These are phyloP conservation scores for Phytophthora cactorum DNA, from an alignment of 352 stramenopile genomes.

Conservation along the genomic window DNA sequence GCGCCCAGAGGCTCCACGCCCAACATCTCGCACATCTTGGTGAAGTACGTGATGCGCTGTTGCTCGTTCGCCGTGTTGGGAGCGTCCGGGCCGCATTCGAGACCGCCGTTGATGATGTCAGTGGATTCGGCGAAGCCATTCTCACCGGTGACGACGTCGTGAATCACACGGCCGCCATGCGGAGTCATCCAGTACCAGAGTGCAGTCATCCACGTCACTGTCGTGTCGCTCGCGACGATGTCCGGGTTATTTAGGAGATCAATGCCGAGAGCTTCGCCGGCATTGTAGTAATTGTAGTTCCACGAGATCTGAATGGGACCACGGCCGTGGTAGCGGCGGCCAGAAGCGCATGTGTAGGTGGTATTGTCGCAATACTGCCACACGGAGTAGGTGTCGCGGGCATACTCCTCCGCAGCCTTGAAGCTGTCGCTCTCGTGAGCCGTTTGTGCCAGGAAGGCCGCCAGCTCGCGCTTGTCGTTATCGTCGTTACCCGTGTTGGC, in stretches of 20 bases:
- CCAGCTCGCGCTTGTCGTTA: constrained; percentile 47
- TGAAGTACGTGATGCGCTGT: constrained; percentile 40
- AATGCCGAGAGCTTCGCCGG: constrained; percentile 40
- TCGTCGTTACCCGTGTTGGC: constrained; percentile 49
- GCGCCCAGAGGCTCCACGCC: constrained; percentile 39
- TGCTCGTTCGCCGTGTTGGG: constrained; percentile 44
- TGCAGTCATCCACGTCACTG: constrained; percentile 51
- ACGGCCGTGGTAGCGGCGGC: constrained; percentile 52
- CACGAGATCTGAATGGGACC: constrained; percentile 57
- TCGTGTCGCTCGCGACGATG: constrained; percentile 40
- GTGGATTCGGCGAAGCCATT: constrained; percentile 53
- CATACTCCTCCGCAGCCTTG: constrained; percentile 49
- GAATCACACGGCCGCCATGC: constrained; percentile 43
- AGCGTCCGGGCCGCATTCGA: constrained; percentile 46
- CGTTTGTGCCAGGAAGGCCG: constrained; percentile 52
- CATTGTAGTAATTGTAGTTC: constrained; percentile 65
- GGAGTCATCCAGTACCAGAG: constrained; percentile 64
- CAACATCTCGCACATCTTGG: constrained; percentile 35
- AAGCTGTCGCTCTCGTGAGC: constrained; percentile 53
- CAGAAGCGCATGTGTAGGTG: constrained; percentile 35
- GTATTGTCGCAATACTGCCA: constrained; percentile 55
- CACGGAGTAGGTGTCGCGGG: constrained; percentile 38
- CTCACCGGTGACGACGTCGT: constrained; percentile 41
- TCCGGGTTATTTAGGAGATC: constrained; percentile 50
- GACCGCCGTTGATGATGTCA: constrained; percentile 52